Base-by-base conservation (phyloP, 768 basidiomycete species). In the Termitomyces titanicus region DNA sequence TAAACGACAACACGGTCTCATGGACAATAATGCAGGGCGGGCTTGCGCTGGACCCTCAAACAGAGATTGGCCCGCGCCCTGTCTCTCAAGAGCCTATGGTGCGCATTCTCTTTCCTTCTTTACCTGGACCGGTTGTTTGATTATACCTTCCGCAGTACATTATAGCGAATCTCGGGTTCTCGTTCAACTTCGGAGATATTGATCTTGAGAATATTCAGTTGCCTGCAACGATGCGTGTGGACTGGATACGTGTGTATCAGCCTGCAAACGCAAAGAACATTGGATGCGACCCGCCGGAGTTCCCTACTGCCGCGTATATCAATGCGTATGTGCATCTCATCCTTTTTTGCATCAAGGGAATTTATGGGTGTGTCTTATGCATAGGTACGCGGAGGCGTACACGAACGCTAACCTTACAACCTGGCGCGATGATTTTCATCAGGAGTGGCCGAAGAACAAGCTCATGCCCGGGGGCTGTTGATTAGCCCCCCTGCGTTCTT, bases 211-310 rank as follows among this genome's bases (percentile, higher is more conserved):
- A 81, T 37, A 64, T 90, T 27, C 68, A 69, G 18, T 77, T 86
- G 63, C 83, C 83, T 5, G 67, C 79, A 9, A 75, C 73, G 25
- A 86, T 94, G 88, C 73, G 73, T 52, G 72, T 94, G 47, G 94
- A 96, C 64, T 95, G 84, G 55, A 83, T 95, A 54, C 82, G 94
- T 1, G 88, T 96, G 7, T 88, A 87, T 60, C 86, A 86, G 58
- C 74, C 73, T 12, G 65, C 71, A 45, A 70, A 78, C 57, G 63
- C 71, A 5, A 66, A 74, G 35, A 83, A 84, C 60, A 71, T 85
- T 48, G 84, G 85, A 0, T 89, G 86, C 58, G 88, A 93, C 63
- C 91, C 93, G 5, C 62, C 69, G 10, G 78, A 81, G 13, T 85
- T 79, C 68, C 93, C 94, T 0, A 97, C 94, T 0, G 67, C 74